Percentiles rank a stretch among this genome's conserved stretches.
Conservation (phyloP, 352 stramenopile species). For the Phytophthora pluvialis region DNA sequence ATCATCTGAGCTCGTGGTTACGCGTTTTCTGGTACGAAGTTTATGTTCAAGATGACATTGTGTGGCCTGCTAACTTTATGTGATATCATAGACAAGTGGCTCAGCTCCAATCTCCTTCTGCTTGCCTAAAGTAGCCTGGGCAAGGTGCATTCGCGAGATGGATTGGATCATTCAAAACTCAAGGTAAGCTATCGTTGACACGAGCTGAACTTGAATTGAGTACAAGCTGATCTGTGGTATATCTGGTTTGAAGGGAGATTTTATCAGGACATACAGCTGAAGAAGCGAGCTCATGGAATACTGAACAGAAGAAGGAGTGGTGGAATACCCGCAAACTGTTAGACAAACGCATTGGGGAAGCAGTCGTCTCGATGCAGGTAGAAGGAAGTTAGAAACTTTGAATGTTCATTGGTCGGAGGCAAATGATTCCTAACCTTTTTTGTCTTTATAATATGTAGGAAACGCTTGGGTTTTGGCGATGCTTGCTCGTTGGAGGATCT, state of each 20-base stretch:
- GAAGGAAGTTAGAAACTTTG: background rate
- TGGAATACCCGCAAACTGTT: conserved; percentile 72
- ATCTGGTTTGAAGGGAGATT: conserved; percentile 42
- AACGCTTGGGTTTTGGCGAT: conserved; percentile 64
- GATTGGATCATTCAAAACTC: conserved; percentile 60
- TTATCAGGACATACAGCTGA: conserved; percentile 67
- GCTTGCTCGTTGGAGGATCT: conserved; percentile 46
- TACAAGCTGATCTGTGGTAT: conserved; percentile 5
- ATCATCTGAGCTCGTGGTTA: conserved; percentile 58
- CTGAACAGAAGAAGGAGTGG: conserved; percentile 78
- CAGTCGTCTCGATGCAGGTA: conserved; percentile 66
- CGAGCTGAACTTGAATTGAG: background rate
- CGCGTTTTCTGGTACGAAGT: conserved; percentile 46
- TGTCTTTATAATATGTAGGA: conserved; percentile 31
- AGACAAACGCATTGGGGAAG: conserved; percentile 49
- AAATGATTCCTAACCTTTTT: conserved; percentile 13
- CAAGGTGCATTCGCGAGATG: conserved; percentile 48
- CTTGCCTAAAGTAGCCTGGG: conserved; percentile 51
- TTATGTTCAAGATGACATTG: background rate
- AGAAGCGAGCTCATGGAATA: conserved; percentile 56
- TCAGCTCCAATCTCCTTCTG: conserved; percentile 55
- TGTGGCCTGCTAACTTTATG: conserved; percentile 14
- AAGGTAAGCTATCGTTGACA: conserved; percentile 42
- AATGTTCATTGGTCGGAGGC: background rate
- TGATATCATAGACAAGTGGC: conserved; percentile 48